These are phyloP conservation scores for Tetratostichococcus sp. DNA, from an alignment of 139 green algal genomes.

Conservation along the genomic window DNA sequence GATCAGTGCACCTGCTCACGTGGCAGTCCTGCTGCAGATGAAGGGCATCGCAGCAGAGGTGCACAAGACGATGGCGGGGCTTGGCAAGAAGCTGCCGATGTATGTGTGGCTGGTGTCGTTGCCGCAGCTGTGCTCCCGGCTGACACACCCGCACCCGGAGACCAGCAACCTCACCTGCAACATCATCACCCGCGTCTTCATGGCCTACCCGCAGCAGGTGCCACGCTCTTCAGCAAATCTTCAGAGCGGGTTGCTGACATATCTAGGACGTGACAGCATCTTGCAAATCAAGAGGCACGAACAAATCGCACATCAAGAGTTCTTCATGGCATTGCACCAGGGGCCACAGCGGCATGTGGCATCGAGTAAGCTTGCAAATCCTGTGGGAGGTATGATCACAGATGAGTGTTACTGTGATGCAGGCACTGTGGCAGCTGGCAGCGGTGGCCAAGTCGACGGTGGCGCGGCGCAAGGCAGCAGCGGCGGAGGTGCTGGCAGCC, in stretches of 20 bases:
- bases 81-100: slow-evolving; percentile 54
- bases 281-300: too few species aligned
- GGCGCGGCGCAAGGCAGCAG: slow-evolving; percentile 37
- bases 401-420: slow-evolving; percentile 45
- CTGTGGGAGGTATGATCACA: too few species aligned
- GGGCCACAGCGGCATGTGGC: too few species aligned
- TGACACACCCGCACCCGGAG: slow-evolving; percentile 77
- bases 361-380: too few species aligned
- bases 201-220: slow-evolving; percentile 36
- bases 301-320: too few species aligned
- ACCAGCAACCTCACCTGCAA: slow-evolving; percentile 46
- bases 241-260: too few species aligned
- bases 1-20: too few species aligned
- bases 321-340: too few species aligned
- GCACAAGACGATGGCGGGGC: slow-evolving; percentile 26
- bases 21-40: background rate
- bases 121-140: slow-evolving; percentile 87
- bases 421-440: slow-evolving; percentile 79
- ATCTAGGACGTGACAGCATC: too few species aligned
- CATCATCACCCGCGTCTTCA: slow-evolving; percentile 42
- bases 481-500: slow-evolving; percentile 16
- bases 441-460: slow-evolving; percentile 68
- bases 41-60: slow-evolving; percentile 11
- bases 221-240: too few species aligned
- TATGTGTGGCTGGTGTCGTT: slow-evolving; percentile 81